phyloP scores from a whole-genome alignment of 176 grass and related monocot genomes.

The Triticum urartu region DNA sequence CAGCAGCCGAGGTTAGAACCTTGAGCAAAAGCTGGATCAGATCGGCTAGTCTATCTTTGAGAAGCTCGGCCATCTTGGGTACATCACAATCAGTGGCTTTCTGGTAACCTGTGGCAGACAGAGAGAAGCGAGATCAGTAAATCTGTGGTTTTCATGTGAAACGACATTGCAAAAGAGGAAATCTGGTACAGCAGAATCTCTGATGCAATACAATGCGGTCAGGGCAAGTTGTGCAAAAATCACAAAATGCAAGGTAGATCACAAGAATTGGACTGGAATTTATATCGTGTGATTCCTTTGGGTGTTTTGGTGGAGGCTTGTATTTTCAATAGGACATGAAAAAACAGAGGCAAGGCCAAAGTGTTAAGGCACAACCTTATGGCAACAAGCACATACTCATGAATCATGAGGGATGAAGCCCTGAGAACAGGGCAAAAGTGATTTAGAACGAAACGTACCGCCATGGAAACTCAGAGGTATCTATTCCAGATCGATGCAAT shows the following conservation, averaged over 20 bases:
- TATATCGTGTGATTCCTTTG: not conserved
- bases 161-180: not conserved
- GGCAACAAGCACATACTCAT: not conserved
- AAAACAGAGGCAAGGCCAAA: conserved; percentile 7
- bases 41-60: conserved; percentile 9
- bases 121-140: conserved; percentile 33
- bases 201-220: not conserved
- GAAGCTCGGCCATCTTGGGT: conserved; percentile 25
- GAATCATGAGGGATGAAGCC: not conserved
- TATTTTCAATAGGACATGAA: not conserved
- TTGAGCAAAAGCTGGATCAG: conserved; percentile 1
- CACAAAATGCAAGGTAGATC: not conserved
- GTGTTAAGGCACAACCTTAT: not conserved
- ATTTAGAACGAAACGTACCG: conserved; percentile 55
- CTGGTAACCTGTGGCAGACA: conserved; percentile 62
- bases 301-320: not conserved
- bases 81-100: conserved; percentile 74
- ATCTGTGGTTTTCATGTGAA: not conserved
- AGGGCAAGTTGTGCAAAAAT: not conserved
- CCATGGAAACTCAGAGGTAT: conserved; percentile 99
- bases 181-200: not conserved
- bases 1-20: conserved; percentile 26
- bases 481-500: conserved; percentile 90
- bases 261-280: not conserved
- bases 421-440: not conserved